Evolutionary conservation across 345 rosid species (phyloP), one percentile per base, ranked within the genome.

Genomic region (Corymbia maculata): DNA sequence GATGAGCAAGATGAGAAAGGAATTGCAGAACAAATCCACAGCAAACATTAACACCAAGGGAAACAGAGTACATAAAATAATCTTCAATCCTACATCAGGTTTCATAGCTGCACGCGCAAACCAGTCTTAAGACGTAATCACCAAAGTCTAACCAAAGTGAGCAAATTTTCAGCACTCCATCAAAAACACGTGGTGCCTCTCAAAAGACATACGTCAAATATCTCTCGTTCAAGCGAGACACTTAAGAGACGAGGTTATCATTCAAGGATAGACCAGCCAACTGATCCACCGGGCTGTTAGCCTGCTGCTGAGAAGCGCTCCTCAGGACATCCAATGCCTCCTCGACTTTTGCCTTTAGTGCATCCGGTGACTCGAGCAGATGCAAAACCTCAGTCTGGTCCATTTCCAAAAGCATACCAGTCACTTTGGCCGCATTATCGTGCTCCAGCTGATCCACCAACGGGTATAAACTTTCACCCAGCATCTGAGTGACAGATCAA

Each of bases 371-470:
- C 89, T 94, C 97, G 2, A 96, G 93, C 91, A 97, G 92, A 92
- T 94, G 98, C 92, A 97, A 85, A 50, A 96, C 95, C 94, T 95
- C 96, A 10, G 96, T 92, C 92, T 96, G 97, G 85, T 97, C 98
- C 98, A 96, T 96, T 90, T 96, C 99, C 89, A 97, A 93, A 89
- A 97, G 94, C 97, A 95, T 96, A 11, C 99, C 96, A 2, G 97
- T 96, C 53, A 97, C 96, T 90, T 97, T 94, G 14, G 95, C 95
- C 3, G 97, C 97, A 5, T 93, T 89, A 45, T 94, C 94, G 80
- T 89, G 95, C 90, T 95, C 98, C 91, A 95, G 92, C 91, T 94
- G 94, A 49, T 95, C 96, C 75, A 97, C 99, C 6, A 94, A 91
- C 9, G 96, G 96, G 88, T 95, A 96, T 26, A 97, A 91, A 88